These are phyloP conservation scores for Nematocida displodere DNA, from an alignment of 371 early-diverging fungal genomes.

Conservation along the genomic window DNA sequence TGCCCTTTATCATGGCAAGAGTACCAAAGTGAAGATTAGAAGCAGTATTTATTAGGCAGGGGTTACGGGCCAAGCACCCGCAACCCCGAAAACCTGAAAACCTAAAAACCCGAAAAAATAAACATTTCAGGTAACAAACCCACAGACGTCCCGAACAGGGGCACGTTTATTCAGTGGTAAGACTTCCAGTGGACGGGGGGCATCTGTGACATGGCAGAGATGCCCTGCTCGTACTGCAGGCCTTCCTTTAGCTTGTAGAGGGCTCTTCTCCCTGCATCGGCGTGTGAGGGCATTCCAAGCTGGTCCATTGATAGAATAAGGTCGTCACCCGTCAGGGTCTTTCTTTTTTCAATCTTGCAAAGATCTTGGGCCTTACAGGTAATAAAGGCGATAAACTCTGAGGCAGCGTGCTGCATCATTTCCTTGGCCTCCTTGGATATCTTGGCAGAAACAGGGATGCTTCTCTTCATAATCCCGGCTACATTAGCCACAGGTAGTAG, in stretches of 20 bases:
- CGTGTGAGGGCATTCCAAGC: constrained; percentile 91
- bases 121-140: too few relatives aligned
- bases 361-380: constrained; percentile 75
- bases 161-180: background rate
- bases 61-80: background rate
- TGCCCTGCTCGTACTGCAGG: constrained; percentile 23
- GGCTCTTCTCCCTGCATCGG: constrained; percentile 67
- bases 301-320: constrained; percentile 95
- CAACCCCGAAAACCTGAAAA: background rate
- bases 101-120: background rate
- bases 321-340: constrained; percentile 98
- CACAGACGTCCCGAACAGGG: too few relatives aligned
- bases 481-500: constrained; percentile 87
- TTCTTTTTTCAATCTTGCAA: constrained; percentile 74
- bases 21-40: background rate
- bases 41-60: background rate
- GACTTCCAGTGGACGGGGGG: constrained; percentile 42
- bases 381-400: constrained; percentile 95
- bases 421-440: constrained; percentile 97
- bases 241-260: constrained; percentile 49
- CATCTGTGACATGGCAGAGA: background rate
- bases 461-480: constrained; percentile 92
- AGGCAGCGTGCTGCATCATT: constrained; percentile 91
- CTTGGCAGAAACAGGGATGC: constrained; percentile 90
- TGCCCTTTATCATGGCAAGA: background rate